Conservation (phyloP, 192 early-diverging fungal species). For the Allomyces macrogynus region DNA sequence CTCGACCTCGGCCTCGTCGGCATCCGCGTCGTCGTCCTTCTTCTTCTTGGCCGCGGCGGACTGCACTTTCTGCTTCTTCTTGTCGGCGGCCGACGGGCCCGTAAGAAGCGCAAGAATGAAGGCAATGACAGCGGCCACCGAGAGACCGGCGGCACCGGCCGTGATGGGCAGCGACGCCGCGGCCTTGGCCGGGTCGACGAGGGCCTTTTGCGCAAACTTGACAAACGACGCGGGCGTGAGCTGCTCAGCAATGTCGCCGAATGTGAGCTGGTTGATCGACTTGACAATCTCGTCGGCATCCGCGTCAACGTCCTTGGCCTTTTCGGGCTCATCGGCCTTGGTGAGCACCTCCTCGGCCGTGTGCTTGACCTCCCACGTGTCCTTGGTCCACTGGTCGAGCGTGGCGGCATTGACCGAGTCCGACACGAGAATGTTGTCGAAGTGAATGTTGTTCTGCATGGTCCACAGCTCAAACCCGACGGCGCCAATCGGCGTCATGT, state of each 20-base stretch:
- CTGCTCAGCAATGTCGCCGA: not conserved
- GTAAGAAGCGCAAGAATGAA: not conserved
- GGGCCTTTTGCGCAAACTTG: not conserved
- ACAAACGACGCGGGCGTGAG: not conserved
- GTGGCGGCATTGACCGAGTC: conserved; percentile 40
- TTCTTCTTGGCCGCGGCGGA: not conserved
- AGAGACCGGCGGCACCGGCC: no score
- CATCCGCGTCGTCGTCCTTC: not conserved
- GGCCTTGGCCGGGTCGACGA: not conserved
- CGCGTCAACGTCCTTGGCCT: conserved; percentile 1
- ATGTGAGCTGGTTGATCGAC: not conserved
- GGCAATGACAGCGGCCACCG: not conserved
- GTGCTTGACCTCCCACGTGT: conserved; percentile 61
- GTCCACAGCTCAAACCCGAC: conserved; percentile 88
- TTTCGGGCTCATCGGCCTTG: conserved; percentile 24
- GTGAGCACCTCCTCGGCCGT: conserved; percentile 45
- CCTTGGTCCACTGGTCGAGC: conserved; percentile 35
- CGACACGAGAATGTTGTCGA: conserved; percentile 83
- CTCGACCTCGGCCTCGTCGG: not conserved
- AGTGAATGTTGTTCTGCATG: conserved; percentile 69
- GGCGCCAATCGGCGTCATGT: conserved; percentile 58
- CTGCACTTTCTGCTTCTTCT: not conserved
- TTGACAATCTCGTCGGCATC: not conserved
- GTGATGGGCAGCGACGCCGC: not conserved
- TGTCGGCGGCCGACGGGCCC: not conserved